phyloP scores from a whole-genome alignment of 1,284 basidiomycete species.

The Cutaneotrichosporon sp. region DNA sequence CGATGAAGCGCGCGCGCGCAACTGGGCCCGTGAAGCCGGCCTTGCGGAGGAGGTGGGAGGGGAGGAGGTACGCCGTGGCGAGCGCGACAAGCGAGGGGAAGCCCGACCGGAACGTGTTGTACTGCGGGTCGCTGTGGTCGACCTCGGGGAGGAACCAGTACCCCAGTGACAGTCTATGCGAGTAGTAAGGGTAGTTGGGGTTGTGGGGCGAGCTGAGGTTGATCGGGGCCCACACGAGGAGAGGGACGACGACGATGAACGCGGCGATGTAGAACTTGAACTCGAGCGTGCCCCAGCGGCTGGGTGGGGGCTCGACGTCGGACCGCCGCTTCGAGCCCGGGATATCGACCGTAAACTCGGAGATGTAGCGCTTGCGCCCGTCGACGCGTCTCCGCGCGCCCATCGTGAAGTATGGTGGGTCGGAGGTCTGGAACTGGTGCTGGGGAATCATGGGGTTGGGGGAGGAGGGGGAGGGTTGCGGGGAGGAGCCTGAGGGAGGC shows the following conservation, averaged over 20 bases:
- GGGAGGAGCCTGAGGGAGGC: not conserved
- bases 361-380: conserved; percentile 24
- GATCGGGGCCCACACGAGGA: conserved; percentile 80
- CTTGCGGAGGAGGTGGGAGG: conserved; percentile 32
- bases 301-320: conserved; percentile 17
- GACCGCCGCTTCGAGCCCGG: conserved; percentile 28
- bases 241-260: conserved; percentile 65
- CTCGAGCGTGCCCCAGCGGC: conserved; percentile 77
- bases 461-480: not conserved
- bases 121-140: conserved; percentile 83
- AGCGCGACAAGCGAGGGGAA: conserved; percentile 64
- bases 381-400: not conserved
- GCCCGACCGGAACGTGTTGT: conserved; percentile 76
- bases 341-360: conserved; percentile 40
- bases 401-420: not conserved
- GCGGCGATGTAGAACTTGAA: conserved; percentile 76
- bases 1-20: conserved; percentile 51
- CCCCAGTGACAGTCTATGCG: conserved; percentile 61
- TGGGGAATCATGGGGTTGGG: not conserved
- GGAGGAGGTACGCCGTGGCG: conserved; percentile 54
- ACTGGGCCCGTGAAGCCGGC: conserved; percentile 2
- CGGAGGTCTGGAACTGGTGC: conserved; percentile 2
- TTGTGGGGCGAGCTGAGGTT: conserved; percentile 74
- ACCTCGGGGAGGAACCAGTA: conserved; percentile 58
- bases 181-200: conserved; percentile 70